These are phyloP conservation scores for Fusarium sambucinum DNA, from an alignment of 2,329 filamentous ascomycete species.

Conservation along the genomic window DNA sequence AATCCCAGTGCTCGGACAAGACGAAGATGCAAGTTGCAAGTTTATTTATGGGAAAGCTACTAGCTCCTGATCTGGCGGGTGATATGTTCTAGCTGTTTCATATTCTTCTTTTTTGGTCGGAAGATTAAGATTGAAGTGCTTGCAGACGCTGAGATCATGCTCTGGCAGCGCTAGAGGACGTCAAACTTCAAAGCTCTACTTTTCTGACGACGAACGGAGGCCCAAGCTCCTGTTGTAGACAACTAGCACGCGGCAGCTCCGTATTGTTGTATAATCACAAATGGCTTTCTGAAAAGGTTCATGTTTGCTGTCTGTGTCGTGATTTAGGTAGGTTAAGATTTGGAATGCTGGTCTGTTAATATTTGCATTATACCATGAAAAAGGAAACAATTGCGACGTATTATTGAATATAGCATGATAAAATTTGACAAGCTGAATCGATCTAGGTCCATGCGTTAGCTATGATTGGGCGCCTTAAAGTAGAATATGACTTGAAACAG, in stretches of 20 bases:
- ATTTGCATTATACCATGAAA: background rate
- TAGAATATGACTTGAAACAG: conserved; percentile 9
- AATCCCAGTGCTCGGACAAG: background rate
- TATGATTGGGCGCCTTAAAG: conserved; percentile 2
- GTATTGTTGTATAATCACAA: background rate
- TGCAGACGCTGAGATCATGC: conserved; percentile 6
- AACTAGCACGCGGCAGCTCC: background rate
- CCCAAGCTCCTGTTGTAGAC: background rate
- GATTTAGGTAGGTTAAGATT: background rate
- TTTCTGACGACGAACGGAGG: background rate
- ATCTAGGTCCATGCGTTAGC: background rate
- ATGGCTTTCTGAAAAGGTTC: background rate
- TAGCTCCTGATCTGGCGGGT: background rate
- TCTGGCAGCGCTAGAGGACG: background rate
- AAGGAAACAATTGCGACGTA: background rate
- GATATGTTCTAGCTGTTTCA: conserved; percentile 5
- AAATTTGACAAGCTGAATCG: background rate
- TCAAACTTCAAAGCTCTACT: conserved; percentile 3
- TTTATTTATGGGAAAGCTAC: background rate
- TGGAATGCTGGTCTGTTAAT: background rate
- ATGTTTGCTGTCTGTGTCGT: background rate
- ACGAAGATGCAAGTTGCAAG: background rate
- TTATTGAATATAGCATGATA: background rate
- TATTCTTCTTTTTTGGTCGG: background rate
- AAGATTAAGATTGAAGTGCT: conserved; percentile 3